Evolutionary conservation across 2,329 filamentous ascomycete species (phyloP), one percentile per base, ranked within the genome.

Genomic region (Coniochaeta sp.): DNA sequence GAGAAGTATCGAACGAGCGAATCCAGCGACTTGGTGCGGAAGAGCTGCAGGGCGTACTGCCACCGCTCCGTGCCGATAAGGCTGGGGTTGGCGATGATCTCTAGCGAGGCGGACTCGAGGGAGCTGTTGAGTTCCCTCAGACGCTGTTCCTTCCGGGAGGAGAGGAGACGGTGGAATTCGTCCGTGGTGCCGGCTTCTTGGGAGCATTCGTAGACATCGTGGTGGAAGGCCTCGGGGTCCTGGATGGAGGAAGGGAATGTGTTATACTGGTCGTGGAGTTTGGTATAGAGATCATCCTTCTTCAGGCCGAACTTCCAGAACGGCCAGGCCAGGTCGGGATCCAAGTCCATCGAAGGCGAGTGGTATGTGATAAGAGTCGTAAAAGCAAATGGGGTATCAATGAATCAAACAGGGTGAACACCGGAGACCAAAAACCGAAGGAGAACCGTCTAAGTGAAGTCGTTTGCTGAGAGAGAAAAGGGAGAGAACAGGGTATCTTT

Each of bases 301-400:
- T 78, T 81, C 74, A 82, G 74, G 61, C 78, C 79, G 70, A 82
- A 83, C 65, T 82, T 82, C 79, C 79, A 83, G 59, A 75, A 74
- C 40, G 79, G 79, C 79, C 79, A 83, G 58, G 72, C 69, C 62
- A 66, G 70, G 57, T 65, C 70, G 28, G 71, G 71, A 51, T 81
- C 79, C 12, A 42, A 42, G 38, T 42, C 38, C 38, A 42, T 42
- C 38, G n/a, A 42, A 22, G 38, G 38, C 38, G 38, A 42, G 38
- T 42, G 20, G 12, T 42, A 22, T 13, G 22, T 4, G 45, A 20
- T 30, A 35, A 28, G 16, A 35, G 51, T 26, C 32, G 30, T n/a
- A 50, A 47, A 52, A 48, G 28, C 38, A 50, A 53, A 33, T 32
- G 49, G 49, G 45, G 49, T 51, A 51, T 51, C 49, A 51, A 49